A percentile compares a stretch with the other conserved stretches of the same genome.
Conservation (phyloP, 2,329 filamentous ascomycete genomes). For the Chlorencoelia australis region DNA sequence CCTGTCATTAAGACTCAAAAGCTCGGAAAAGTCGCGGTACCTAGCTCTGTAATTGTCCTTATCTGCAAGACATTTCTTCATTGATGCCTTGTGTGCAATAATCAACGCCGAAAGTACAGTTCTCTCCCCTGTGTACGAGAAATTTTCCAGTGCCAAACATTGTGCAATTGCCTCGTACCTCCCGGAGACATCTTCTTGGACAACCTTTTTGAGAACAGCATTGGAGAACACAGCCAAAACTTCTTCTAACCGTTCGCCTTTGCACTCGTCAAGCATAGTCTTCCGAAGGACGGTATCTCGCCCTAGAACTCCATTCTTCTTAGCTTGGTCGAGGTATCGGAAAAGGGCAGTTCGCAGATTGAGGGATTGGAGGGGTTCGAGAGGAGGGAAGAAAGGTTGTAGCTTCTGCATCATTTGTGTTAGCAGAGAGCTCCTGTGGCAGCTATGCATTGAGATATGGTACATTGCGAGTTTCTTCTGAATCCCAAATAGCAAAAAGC, state of each 20-base stretch:
- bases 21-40: slow-evolving; percentile 53
- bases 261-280: slow-evolving; percentile 95
- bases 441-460: not conserved
- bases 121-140: slow-evolving; percentile 45
- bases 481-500: slow-evolving; percentile 77
- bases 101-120: slow-evolving; percentile 54
- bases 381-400: slow-evolving; percentile 79
- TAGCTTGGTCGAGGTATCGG: slow-evolving; percentile 70
- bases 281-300: slow-evolving; percentile 75
- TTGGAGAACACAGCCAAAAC: slow-evolving; percentile 76
- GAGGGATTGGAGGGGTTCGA: slow-evolving; percentile 81
- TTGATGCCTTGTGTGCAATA: slow-evolving; percentile 60
- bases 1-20: slow-evolving; percentile 54
- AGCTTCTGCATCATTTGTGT: slow-evolving; percentile 52
- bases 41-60: slow-evolving; percentile 49
- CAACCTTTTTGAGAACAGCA: slow-evolving; percentile 62
- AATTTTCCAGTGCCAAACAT: slow-evolving; percentile 47
- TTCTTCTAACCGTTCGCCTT: slow-evolving; percentile 82
- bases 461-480: slow-evolving; percentile 64
- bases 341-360: slow-evolving; percentile 81
- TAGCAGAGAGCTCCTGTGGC: too few species aligned
- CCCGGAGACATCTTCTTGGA: slow-evolving; percentile 35
- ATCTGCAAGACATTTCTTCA: slow-evolving; percentile 47
- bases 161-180: slow-evolving; percentile 40
- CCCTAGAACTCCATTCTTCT: slow-evolving; percentile 77